Percentiles rank a stretch among this genome's conserved stretches.
Conservation (phyloP, 2,329 filamentous ascomycete genomes). For the Cladosporium sp. region DNA sequence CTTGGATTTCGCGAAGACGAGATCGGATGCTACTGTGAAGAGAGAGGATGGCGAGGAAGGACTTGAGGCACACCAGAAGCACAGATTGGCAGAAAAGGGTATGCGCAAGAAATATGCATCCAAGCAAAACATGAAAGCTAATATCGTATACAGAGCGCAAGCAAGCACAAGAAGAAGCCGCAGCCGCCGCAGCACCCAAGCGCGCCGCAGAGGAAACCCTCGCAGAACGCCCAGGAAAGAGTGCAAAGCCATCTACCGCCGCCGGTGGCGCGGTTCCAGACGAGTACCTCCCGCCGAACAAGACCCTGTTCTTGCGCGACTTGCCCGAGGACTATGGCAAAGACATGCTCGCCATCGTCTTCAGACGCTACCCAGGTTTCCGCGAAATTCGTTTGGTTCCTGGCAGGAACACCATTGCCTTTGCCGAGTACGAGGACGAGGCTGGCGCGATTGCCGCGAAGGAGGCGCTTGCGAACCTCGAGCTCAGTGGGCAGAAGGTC, state of each 20-base stretch:
- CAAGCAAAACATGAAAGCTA: neutral
- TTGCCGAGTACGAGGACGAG: conserved; percentile 93
- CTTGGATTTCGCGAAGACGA: conserved; percentile 73
- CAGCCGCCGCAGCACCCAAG: conserved; percentile 54
- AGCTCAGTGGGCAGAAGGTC: conserved; percentile 73
- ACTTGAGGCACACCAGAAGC: conserved; percentile 80
- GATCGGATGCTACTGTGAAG: conserved; percentile 83
- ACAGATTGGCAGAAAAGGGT: conserved; percentile 83
- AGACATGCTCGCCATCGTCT: conserved; percentile 74
- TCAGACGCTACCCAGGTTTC: conserved; percentile 88
- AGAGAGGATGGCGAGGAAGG: conserved; percentile 70
- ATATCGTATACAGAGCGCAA: conserved; percentile 57
- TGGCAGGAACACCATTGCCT: conserved; percentile 81
- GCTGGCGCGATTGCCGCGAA: conserved; percentile 87
- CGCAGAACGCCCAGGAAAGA: conserved; percentile 61
- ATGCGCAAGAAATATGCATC: neutral
- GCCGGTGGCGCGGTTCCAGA: conserved; percentile 78
- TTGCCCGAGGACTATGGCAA: conserved; percentile 81
- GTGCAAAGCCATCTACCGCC: conserved; percentile 64
- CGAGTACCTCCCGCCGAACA: conserved; percentile 96
- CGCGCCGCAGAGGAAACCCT: conserved; percentile 54
- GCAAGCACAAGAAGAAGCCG: conserved; percentile 70
- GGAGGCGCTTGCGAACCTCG: conserved; percentile 84
- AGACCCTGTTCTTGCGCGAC: conserved; percentile 91
- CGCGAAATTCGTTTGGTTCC: conserved; percentile 87